Base-by-base conservation (phyloP, 306 rosid species). In the Arachis stenosperma region DNA sequence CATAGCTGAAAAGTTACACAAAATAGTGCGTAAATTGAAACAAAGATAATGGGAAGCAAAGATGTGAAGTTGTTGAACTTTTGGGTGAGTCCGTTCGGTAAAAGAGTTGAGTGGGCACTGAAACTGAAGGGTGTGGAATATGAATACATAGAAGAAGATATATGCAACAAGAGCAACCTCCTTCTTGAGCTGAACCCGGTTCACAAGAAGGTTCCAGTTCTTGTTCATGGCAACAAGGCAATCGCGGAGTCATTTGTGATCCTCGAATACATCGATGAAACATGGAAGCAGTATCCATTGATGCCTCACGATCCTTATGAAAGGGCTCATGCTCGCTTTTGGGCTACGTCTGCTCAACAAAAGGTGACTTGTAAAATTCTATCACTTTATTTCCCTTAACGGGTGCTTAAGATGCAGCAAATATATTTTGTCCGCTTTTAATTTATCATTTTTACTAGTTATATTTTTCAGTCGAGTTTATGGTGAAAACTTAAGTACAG, bases 171-270 rank as follows among this genome's bases (percentile, higher is more conserved):
- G 50, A 83, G 76, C 12, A 48, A 10, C 59, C 78, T 79, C 22
- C 86, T 83, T 70, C 66, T 75, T 0, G 47, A 75, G 61, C 54
- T 79, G 62, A 83, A 83, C 78, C 86, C 83, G 22, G 79, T 83
- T 79, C 15, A 29, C 41, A 66, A 75, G 55, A 70, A 71, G 69
- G 44, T 76, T n/a, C 80, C 75, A 3, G 69, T 76, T 76, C 80
- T 76, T 40, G 63, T 68, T 10, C 80, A 76, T 68, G 62, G 1
- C 55, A 22, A 60, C 0, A 76, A 60, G 41, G 6, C 75, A 1
- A 59, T 79, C 3, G 48, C 74, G 5, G 86, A 79, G 47, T 83
- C 86, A 27, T 48, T 42, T n/a, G 8, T 71, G 6, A 79, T 83
- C 70, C 81, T 83, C 60, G 84, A 79, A 48, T 83, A 70, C 69